These are phyloP conservation scores for Tirmania nivea DNA, from an alignment of 495 filamentous ascomycete species.

Conservation along the genomic window DNA sequence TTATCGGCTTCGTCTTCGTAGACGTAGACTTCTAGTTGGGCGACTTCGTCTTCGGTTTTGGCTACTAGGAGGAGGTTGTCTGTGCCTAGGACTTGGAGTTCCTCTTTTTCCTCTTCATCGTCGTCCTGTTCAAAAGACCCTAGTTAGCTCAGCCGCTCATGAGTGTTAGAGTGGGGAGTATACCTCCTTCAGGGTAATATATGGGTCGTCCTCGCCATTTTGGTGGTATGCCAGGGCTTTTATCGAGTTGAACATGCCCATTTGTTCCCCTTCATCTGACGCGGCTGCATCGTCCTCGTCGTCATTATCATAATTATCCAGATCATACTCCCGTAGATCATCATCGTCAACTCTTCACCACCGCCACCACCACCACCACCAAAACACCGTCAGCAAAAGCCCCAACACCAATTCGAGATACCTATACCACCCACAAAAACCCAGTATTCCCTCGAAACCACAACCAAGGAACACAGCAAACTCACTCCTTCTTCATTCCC, in stretches of 20 bases:
- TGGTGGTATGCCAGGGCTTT: constrained; percentile 83
- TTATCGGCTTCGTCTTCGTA: constrained; percentile 90
- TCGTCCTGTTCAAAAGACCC: constrained; percentile 33
- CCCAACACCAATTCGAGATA: not conserved
- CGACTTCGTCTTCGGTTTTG: constrained; percentile 89
- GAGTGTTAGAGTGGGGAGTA: not conserved
- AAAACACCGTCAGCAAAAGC: not conserved
- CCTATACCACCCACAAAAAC: not conserved
- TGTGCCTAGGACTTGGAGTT: constrained; percentile 73
- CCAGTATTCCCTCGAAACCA: not conserved
- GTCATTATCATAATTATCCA: constrained; percentile 84
- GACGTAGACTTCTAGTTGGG: constrained; percentile 89
- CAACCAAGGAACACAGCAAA: not conserved
- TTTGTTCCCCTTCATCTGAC: constrained; percentile 30
- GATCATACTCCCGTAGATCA: constrained; percentile 81
- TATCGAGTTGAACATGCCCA: constrained; percentile 89
- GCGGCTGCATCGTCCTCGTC: constrained; percentile 31
- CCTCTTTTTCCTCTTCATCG: constrained; percentile 74
- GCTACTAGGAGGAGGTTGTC: constrained; percentile 84
- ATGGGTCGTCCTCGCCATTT: constrained; percentile 81
- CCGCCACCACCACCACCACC: too few relatives aligned
- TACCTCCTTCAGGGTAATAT: constrained; percentile 61
- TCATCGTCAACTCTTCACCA: constrained; percentile 35
- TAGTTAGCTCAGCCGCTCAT: constrained; percentile 3
- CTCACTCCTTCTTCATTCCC: not conserved